These are phyloP conservation scores for Erodium trifolium DNA, from an alignment of 441 rosid genomes.

Conservation along the genomic window DNA sequence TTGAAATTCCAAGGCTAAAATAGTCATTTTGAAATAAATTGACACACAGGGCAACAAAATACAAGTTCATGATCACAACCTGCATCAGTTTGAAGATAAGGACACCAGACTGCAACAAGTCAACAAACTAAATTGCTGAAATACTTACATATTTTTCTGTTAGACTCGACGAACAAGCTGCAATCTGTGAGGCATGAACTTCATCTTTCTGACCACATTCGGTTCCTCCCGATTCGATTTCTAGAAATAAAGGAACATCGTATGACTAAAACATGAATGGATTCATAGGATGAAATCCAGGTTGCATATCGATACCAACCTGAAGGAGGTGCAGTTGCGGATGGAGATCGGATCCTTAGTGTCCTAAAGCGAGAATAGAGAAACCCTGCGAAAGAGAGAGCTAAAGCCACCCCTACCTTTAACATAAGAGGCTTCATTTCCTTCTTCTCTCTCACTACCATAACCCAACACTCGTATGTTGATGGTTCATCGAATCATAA, in stretches of 20 bases:
- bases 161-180: slow-evolving; percentile 6
- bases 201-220: slow-evolving; percentile 14
- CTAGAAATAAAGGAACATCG: neutral
- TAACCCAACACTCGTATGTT: slow-evolving; percentile 14
- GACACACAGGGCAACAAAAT: too few species aligned
- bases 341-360: slow-evolving; percentile 27
- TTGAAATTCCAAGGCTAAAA: too few species aligned
- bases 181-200: neutral
- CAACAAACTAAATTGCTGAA: neutral
- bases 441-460: slow-evolving; percentile 38
- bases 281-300: neutral
- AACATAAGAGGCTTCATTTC: slow-evolving; percentile 47
- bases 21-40: too few species aligned
- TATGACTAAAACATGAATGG: neutral
- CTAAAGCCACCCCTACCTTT: slow-evolving; percentile 57
- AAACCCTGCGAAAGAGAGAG: slow-evolving; percentile 63
- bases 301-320: slow-evolving; percentile 24
- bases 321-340: slow-evolving; percentile 22
- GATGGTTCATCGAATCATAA: neutral
- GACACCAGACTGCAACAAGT: too few species aligned
- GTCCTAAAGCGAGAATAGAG: slow-evolving; percentile 44
- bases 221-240: slow-evolving; percentile 17
- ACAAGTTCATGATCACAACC: too few species aligned
- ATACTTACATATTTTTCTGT: slow-evolving; percentile 32
- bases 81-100: too few species aligned